phyloP scores from a whole-genome alignment of 495 filamentous ascomycete species.

The Hypoxylon fuscum region DNA sequence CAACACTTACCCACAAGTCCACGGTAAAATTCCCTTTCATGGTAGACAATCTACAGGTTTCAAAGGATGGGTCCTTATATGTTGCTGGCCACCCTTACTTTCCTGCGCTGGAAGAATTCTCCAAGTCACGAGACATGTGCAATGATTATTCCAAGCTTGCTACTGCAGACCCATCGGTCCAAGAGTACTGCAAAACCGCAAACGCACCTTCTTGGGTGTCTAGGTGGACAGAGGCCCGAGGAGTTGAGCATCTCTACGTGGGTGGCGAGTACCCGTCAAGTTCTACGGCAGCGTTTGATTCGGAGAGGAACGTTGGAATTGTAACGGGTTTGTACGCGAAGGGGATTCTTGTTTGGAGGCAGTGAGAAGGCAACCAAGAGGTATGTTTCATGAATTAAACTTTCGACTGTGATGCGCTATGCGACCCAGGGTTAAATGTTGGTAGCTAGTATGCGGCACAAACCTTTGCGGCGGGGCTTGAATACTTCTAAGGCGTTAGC shows the following conservation, averaged over 20 bases:
- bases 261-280: conserved; percentile 46
- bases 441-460: no score
- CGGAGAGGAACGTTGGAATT: conserved; percentile 49
- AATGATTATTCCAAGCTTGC: conserved; percentile 26
- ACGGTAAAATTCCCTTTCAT: conserved; percentile 44
- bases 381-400: no score
- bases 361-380: no score
- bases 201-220: conserved; percentile 50
- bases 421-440: no score
- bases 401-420: no score
- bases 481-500: no score
- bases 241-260: conserved; percentile 49
- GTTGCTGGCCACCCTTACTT: conserved; percentile 55
- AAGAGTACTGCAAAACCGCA: conserved; percentile 40
- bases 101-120: conserved; percentile 42
- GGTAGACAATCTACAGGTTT: conserved; percentile 54
- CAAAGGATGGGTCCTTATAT: conserved; percentile 49
- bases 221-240: conserved; percentile 48
- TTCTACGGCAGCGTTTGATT: conserved; percentile 52
- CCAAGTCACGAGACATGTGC: conserved; percentile 37
- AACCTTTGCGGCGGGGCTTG: no score
- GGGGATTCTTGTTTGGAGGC: conserved; percentile 55
- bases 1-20: conserved; percentile 27
- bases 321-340: conserved; percentile 54
- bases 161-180: conserved; percentile 27